Evolutionary conservation across 2,329 filamentous ascomycete species (phyloP).

Genomic region (Leptosphaerulina australis): DNA sequence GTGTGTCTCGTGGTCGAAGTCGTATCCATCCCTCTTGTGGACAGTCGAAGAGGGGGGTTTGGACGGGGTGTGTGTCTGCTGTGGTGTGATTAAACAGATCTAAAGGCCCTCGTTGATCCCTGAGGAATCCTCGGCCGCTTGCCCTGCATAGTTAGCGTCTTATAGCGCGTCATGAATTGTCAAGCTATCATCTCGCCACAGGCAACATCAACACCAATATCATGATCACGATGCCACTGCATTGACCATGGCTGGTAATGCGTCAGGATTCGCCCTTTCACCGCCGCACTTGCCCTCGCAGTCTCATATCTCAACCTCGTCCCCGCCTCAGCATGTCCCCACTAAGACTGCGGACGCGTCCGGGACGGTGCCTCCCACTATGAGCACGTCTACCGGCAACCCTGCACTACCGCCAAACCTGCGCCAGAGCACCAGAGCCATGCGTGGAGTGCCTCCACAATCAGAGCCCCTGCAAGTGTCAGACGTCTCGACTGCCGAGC

Average conservation of each 20-base stretch:
- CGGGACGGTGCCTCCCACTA: slow-evolving; percentile 21
- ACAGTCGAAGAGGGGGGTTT: slow-evolving; percentile 21
- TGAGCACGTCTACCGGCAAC: slow-evolving; percentile 14
- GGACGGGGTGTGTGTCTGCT: slow-evolving; percentile 23
- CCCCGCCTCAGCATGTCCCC: slow-evolving; percentile 21
- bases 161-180: slow-evolving; percentile 30
- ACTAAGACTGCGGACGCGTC: slow-evolving; percentile 20
- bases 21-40: slow-evolving; percentile 11
- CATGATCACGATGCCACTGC: slow-evolving; percentile 25
- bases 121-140: slow-evolving; percentile 20
- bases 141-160: slow-evolving; percentile 20
- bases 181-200: slow-evolving; percentile 13
- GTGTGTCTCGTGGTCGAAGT: background rate
- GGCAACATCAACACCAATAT: slow-evolving; percentile 3
- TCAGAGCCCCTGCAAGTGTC: slow-evolving; percentile 16
- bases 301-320: slow-evolving; percentile 7
- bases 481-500: slow-evolving; percentile 43
- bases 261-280: slow-evolving; percentile 24
- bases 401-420: slow-evolving; percentile 8
- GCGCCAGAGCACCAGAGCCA: slow-evolving; percentile 14
- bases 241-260: slow-evolving; percentile 32
- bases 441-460: background rate
- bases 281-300: slow-evolving; percentile 15
- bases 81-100: slow-evolving; percentile 26
- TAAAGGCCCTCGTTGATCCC: slow-evolving; percentile 25